These are phyloP conservation scores for Pestalotiopsis sp. DNA, from an alignment of 2,329 filamentous ascomycete species.

Conservation along the genomic window DNA sequence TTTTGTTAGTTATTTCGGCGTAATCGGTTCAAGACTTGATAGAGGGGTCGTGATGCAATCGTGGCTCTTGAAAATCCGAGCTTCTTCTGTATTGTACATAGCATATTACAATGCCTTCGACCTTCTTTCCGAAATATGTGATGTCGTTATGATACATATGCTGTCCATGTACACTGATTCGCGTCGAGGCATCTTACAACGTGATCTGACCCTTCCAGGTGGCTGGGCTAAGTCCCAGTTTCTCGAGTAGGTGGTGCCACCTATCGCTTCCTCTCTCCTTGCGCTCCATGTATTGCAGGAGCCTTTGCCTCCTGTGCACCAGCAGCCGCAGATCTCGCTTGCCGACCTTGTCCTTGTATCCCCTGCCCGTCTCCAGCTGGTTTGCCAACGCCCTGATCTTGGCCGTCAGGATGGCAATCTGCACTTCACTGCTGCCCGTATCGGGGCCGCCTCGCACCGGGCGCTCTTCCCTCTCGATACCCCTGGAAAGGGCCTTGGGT, in stretches of 20 bases:
- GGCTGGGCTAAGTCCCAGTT: conserved; percentile 81
- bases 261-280: conserved; percentile 91
- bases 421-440: conserved; percentile 95
- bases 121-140: conserved; percentile 6
- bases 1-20: conserved; percentile 12
- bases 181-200: conserved; percentile 49
- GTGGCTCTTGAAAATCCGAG: conserved; percentile 9
- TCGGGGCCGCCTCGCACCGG: conserved; percentile 77
- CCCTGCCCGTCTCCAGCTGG: conserved; percentile 67
- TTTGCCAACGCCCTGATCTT: conserved; percentile 86
- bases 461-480: conserved; percentile 42
- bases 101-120: conserved; percentile 18
- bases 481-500: conserved; percentile 57
- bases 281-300: conserved; percentile 81
- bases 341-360: conserved; percentile 88
- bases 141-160: conserved; percentile 10
- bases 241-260: conserved; percentile 85
- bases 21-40: neutral
- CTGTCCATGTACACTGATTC: neutral
- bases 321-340: conserved; percentile 86
- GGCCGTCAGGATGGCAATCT: conserved; percentile 90
- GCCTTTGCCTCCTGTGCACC: conserved; percentile 86
- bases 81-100: conserved; percentile 51
- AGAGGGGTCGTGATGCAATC: conserved; percentile 1
- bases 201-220: conserved; percentile 91